phyloP scores from a whole-genome alignment of 2,329 filamentous ascomycete species.

The Metarhizium anisopliae region DNA sequence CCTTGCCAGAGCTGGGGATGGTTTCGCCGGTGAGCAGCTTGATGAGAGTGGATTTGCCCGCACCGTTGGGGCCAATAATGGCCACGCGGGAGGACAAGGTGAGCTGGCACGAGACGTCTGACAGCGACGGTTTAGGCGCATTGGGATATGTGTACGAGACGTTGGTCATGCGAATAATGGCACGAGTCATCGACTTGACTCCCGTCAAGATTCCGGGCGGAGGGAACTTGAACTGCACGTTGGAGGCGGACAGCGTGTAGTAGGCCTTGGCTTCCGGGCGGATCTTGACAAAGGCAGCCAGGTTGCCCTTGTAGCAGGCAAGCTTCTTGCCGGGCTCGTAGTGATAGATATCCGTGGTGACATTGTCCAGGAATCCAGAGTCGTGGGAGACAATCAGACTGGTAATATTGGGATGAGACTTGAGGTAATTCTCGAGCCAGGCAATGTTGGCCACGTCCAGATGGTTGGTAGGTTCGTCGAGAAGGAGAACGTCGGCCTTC shows the following conservation, averaged over 20 bases:
- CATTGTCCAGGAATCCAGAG: constrained; percentile 91
- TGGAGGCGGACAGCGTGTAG: constrained; percentile 84
- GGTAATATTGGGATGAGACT: constrained; percentile 91
- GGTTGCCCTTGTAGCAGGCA: constrained; percentile 73
- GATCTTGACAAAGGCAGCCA: constrained; percentile 74
- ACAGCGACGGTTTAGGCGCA: constrained; percentile 75
- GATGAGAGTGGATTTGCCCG: constrained; percentile 95
- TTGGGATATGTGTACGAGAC: constrained; percentile 92
- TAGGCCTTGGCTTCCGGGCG: constrained; percentile 96
- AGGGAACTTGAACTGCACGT: constrained; percentile 96
- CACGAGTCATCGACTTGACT: constrained; percentile 88
- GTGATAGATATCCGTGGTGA: constrained; percentile 98
- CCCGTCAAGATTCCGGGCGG: constrained; percentile 87
- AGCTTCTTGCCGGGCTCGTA: constrained; percentile 96
- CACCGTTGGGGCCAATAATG: constrained; percentile 95
- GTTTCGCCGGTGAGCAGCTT: constrained; percentile 92
- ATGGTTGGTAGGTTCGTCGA: constrained; percentile 99
- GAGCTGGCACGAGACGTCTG: constrained; percentile 79
- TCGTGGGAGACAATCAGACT: constrained; percentile 98
- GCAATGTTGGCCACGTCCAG: constrained; percentile 92
- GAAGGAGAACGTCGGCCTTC: constrained; percentile 87
- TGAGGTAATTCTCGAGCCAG: constrained; percentile 93
- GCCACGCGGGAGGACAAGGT: constrained; percentile 86
- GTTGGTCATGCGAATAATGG: constrained; percentile 91
- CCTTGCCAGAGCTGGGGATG: constrained; percentile 72